phyloP scores from a whole-genome alignment of 805 yeast genomes.

The Candida caryicola region DNA sequence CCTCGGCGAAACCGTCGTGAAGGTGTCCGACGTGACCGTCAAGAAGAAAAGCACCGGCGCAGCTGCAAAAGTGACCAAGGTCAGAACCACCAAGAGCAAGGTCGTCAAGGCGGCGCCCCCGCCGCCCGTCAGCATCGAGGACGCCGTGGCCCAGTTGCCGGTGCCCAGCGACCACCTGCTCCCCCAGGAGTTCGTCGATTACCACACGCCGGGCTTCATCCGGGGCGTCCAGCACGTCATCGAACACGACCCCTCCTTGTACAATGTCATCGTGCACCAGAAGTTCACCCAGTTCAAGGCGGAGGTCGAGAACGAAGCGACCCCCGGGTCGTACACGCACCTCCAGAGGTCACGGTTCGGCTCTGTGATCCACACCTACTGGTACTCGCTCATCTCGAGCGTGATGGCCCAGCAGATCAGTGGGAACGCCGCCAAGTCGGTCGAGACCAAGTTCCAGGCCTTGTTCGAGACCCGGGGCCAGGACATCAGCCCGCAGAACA shows the following conservation, averaged over 20 bases:
- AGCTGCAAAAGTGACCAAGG: neutral
- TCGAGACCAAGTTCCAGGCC: conserved; percentile 45
- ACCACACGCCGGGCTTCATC: conserved; percentile 33
- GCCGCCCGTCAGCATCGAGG: conserved; percentile 8
- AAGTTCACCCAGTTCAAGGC: conserved; percentile 25
- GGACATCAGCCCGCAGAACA: conserved; percentile 52
- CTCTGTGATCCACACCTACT: conserved; percentile 28
- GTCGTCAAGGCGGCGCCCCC: conserved; percentile 4
- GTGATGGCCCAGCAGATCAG: conserved; percentile 74
- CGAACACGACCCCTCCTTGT: conserved; percentile 31
- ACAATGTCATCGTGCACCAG: conserved; percentile 28
- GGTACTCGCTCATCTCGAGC: conserved; percentile 36
- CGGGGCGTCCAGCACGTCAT: conserved; percentile 30
- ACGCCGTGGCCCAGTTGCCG: conserved; percentile 7
- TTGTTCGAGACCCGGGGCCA: conserved; percentile 22
- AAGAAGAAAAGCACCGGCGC: neutral
- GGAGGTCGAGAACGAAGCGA: neutral
- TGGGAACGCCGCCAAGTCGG: conserved; percentile 76
- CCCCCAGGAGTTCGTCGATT: conserved; percentile 28
- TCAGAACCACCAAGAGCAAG: conserved; percentile 4
- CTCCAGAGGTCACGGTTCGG: conserved; percentile 2
- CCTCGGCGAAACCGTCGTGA: neutral
- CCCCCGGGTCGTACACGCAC: conserved; percentile 1
- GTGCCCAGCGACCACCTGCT: conserved; percentile 7
- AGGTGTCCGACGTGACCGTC: neutral